Percentiles rank a stretch among this genome's conserved stretches.
Conservation (phyloP, 768 basidiomycete genomes). For the Pleurotus pulmonarius region DNA sequence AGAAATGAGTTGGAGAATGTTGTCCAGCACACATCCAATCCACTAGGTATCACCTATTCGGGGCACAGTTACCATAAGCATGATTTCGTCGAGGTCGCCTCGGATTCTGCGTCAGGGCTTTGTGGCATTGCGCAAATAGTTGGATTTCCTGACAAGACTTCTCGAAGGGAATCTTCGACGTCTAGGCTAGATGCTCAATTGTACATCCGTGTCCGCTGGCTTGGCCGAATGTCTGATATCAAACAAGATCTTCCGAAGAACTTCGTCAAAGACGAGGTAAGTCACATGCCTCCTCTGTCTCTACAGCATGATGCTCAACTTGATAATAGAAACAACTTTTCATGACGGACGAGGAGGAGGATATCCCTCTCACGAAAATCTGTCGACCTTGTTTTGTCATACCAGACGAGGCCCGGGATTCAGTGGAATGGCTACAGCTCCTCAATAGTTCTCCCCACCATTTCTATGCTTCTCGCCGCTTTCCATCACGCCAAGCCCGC, state of each 20-base stretch:
- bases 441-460: slow-evolving; percentile 48
- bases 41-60: slow-evolving; percentile 40
- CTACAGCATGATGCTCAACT: too few relatives aligned
- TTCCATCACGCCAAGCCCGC: slow-evolving; percentile 35
- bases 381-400: slow-evolving; percentile 48
- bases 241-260: slow-evolving; percentile 28
- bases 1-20: slow-evolving; percentile 27
- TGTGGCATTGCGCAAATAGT: slow-evolving; percentile 55
- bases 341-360: slow-evolving; percentile 43
- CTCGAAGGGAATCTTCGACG: too few relatives aligned
- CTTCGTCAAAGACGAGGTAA: slow-evolving; percentile 56
- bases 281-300: slow-evolving; percentile 4
- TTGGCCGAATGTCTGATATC: slow-evolving; percentile 1
- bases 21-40: slow-evolving; percentile 25
- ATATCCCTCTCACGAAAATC: slow-evolving; percentile 32
- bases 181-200: too few relatives aligned
- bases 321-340: slow-evolving; percentile 54
- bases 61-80: slow-evolving; percentile 52
- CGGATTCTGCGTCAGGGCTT: slow-evolving; percentile 35
- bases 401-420: slow-evolving; percentile 19
- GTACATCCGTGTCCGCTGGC: neutral
- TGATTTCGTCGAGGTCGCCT: slow-evolving; percentile 57
- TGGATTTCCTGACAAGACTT: neutral
- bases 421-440: slow-evolving; percentile 28
- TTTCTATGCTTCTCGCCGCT: slow-evolving; percentile 54